A percentile compares a stretch with the other conserved stretches of the same genome.
These are phyloP conservation scores for Tetradesmus lagerheimii DNA, from an alignment of 139 green algal species.

Conservation along the genomic window DNA sequence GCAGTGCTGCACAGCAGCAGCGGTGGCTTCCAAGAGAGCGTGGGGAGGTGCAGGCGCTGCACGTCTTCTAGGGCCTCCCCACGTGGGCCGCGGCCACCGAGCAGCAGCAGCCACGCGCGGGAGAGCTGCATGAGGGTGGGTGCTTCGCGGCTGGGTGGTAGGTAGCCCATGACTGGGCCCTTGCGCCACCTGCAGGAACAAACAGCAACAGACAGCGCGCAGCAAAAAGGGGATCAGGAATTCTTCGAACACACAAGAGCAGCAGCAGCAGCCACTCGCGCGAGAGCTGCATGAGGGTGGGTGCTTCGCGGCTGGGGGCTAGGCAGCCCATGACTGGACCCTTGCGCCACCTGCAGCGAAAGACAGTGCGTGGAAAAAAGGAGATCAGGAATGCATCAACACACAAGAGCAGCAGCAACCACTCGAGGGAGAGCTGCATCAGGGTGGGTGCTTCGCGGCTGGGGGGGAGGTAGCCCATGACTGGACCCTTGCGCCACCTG, in stretches of 20 bases:
- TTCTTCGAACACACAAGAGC: too few species aligned
- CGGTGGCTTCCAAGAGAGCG: constrained; percentile 24
- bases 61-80: background rate
- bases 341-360: too few species aligned
- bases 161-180: constrained; percentile 37
- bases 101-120: constrained; percentile 25
- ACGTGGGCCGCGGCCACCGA: background rate
- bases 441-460: background rate
- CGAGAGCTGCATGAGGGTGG: constrained; percentile 6
- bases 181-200: constrained; percentile 35
- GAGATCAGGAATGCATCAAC: too few species aligned
- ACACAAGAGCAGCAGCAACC: constrained; percentile 33
- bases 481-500: constrained; percentile 43
- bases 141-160: constrained; percentile 9
- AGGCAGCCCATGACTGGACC: background rate
- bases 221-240: too few species aligned
- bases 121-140: constrained; percentile 8
- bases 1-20: background rate
- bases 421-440: constrained; percentile 15
- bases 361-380: too few species aligned
- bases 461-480: constrained; percentile 34
- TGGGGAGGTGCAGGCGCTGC: constrained; percentile 44
- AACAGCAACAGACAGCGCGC: background rate
- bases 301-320: background rate
- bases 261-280: constrained; percentile 25